Percentiles rank a stretch among this genome's conserved stretches.
Evolutionary conservation across 352 stramenopile genomes (phyloP).

Genomic region (Phytophthora podocarpi): DNA sequence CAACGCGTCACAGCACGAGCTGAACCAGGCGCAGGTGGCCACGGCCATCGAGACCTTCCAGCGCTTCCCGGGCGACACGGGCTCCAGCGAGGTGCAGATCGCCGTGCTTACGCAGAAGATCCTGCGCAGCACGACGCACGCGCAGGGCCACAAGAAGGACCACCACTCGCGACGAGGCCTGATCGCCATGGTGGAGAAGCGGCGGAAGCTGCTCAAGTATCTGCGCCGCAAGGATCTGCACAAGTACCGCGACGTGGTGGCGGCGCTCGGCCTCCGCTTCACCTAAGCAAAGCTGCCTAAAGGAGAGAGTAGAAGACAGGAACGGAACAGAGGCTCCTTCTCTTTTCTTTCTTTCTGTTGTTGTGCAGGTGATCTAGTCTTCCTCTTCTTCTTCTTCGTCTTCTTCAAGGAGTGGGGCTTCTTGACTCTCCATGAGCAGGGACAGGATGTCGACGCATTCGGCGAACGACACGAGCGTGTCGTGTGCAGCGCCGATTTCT

Average conservation of each 20-base stretch:
- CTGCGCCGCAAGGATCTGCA: constrained; percentile 79
- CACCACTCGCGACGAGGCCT: constrained; percentile 86
- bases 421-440: constrained; percentile 63
- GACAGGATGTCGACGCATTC: constrained; percentile 90
- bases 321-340: constrained; percentile 8
- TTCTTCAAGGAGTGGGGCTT: constrained; percentile 33
- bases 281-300: constrained; percentile 49
- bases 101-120: constrained; percentile 89
- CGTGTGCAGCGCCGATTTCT: constrained; percentile 69
- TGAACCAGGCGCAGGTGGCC: constrained; percentile 84
- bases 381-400: constrained; percentile 35
- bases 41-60: constrained; percentile 87
- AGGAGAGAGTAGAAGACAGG: neutral
- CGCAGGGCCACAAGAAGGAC: constrained; percentile 85
- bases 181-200: constrained; percentile 87
- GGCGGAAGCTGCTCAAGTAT: constrained; percentile 88
- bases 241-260: constrained; percentile 82
- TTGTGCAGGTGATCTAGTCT: constrained; percentile 16
- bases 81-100: constrained; percentile 87
- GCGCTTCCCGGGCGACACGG: constrained; percentile 85
- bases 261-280: constrained; percentile 78
- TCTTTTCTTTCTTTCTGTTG: constrained; percentile 1
- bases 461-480: constrained; percentile 80
- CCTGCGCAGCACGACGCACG: constrained; percentile 74
- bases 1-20: constrained; percentile 83